phyloP scores from a whole-genome alignment of 148 eudicot genomes.

The Rhododendron simsii region DNA sequence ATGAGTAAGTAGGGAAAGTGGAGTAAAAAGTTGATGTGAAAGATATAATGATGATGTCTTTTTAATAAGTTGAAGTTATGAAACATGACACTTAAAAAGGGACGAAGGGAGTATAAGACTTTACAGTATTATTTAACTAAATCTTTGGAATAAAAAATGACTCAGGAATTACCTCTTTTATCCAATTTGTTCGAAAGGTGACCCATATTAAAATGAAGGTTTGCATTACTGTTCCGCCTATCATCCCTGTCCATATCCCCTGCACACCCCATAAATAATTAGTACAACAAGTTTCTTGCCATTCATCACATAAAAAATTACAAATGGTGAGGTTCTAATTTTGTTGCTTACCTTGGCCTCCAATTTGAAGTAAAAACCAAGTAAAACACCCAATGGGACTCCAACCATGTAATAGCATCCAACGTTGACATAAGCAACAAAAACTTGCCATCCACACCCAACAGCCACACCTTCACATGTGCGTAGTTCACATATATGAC shows the following conservation, averaged over 20 bases:
- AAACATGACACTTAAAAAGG: no score
- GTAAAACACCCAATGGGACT: neutral
- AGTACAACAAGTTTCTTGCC: no score
- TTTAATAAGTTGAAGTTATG: no score
- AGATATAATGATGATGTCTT: no score
- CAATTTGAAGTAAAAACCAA: neutral
- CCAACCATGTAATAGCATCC: neutral
- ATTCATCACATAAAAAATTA: no score
- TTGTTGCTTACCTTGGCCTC: neutral
- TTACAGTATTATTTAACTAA: neutral
- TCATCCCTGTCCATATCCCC: conserved; percentile 28
- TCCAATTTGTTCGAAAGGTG: conserved; percentile 30
- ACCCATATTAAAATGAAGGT: conserved; percentile 29
- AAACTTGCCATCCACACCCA: neutral
- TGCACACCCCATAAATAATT: no score
- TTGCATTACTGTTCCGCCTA: conserved; percentile 31
- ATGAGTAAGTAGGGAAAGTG: no score
- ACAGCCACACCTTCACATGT: neutral
- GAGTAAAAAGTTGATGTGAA: no score
- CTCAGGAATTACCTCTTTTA: conserved; percentile 21
- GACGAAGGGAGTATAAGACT: no score
- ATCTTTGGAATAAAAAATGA: neutral
- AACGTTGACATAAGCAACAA: neutral
- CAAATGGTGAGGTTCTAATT: neutral
- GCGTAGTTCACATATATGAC: neutral